Percentiles rank a stretch among this genome's conserved stretches.
Evolutionary conservation across 768 basidiomycete species (phyloP).

Genomic region (Candolleomyces efflorescens): DNA sequence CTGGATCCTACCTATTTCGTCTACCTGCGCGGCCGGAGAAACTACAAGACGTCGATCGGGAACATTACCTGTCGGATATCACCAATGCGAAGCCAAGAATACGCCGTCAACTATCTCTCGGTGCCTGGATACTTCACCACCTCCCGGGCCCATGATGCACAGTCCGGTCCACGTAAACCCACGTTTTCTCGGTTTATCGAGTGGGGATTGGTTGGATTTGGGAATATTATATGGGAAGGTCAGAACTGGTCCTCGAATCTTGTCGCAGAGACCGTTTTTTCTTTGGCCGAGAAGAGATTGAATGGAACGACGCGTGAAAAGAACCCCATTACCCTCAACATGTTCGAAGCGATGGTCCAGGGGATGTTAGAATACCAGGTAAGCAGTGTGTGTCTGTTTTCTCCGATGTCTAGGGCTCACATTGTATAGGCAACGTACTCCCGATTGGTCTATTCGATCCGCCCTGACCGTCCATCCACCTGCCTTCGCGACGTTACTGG

Average conservation of each 20-base stretch:
- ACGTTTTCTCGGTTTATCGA: slow-evolving; percentile 3
- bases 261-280: slow-evolving; percentile 7
- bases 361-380: slow-evolving; percentile 15
- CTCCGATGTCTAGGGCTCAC: too few species aligned
- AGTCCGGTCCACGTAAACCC: neutral
- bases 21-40: slow-evolving; percentile 9
- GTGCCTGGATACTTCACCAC: neutral
- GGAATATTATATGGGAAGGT: neutral
- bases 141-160: neutral
- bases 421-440: too few species aligned
- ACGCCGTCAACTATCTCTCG: slow-evolving; percentile 14
- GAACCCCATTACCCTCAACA: slow-evolving; percentile 7
- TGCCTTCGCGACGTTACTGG: too few species aligned
- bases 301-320: slow-evolving; percentile 1
- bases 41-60: slow-evolving; percentile 10
- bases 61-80: slow-evolving; percentile 17
- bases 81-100: slow-evolving; percentile 13
- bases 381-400: too few species aligned
- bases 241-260: neutral
- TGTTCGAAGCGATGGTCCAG: slow-evolving; percentile 19
- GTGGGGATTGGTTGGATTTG: neutral
- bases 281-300: slow-evolving; percentile 16
- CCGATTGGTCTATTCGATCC: too few species aligned
- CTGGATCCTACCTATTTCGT: slow-evolving; percentile 7
- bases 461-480: too few species aligned